Evolutionary conservation across 345 rosid genomes (phyloP).

Genomic region (Salix udensis): DNA sequence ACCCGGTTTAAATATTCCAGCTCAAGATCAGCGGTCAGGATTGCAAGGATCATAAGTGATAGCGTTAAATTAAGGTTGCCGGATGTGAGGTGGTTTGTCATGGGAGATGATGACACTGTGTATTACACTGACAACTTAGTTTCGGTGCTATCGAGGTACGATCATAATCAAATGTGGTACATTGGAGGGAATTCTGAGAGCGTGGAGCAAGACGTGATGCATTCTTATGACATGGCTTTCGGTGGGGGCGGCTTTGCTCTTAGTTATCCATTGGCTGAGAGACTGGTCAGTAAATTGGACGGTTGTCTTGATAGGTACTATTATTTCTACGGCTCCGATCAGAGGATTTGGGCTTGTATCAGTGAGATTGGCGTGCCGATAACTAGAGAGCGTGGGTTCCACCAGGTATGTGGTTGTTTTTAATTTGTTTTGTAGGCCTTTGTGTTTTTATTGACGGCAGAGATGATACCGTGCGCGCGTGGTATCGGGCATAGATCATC

Average conservation of each 20-base stretch:
- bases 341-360: slow-evolving; percentile 70
- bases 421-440: not conserved
- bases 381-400: slow-evolving; percentile 68
- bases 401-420: slow-evolving; percentile 51
- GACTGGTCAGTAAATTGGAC: slow-evolving; percentile 52
- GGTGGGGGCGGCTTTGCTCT: slow-evolving; percentile 94
- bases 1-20: slow-evolving; percentile 52
- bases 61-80: slow-evolving; percentile 43
- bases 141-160: slow-evolving; percentile 56
- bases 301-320: slow-evolving; percentile 61
- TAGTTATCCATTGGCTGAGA: slow-evolving; percentile 62
- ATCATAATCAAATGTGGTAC: slow-evolving; percentile 75
- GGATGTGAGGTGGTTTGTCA: slow-evolving; percentile 76
- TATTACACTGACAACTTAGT: slow-evolving; percentile 61
- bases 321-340: slow-evolving; percentile 79
- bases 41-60: slow-evolving; percentile 69
- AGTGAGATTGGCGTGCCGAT: slow-evolving; percentile 71
- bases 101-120: slow-evolving; percentile 94
- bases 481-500: not conserved
- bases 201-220: slow-evolving; percentile 64
- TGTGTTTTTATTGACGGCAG: slow-evolving; percentile 18
- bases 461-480: too few species aligned
- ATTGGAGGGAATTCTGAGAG: slow-evolving; percentile 79
- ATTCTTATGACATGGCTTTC: slow-evolving; percentile 73
- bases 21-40: slow-evolving; percentile 65